phyloP scores from a whole-genome alignment of 495 filamentous ascomycete genomes.

The Penicillium cosmopolitanum region DNA sequence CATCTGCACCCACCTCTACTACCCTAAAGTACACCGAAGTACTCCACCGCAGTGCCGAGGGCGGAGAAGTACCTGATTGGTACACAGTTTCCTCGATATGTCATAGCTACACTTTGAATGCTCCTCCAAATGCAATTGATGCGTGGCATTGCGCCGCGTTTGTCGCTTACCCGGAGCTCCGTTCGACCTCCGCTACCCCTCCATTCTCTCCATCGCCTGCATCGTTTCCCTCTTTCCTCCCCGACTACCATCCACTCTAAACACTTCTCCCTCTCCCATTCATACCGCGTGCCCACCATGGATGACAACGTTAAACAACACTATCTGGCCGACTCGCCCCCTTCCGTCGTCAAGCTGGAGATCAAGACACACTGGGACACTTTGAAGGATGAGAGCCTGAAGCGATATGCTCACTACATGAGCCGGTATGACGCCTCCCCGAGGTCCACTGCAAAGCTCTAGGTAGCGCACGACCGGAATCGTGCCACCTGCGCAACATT shows the following conservation, averaged over 20 bases:
- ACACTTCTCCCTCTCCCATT: conserved; percentile 20
- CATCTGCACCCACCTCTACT: neutral
- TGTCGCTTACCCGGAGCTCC: conserved; percentile 38
- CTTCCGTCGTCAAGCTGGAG: conserved; percentile 79
- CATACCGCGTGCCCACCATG: conserved; percentile 33
- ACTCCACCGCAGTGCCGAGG: conserved; percentile 13
- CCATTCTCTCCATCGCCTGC: conserved; percentile 17
- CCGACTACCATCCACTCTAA: conserved; percentile 20
- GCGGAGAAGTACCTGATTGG: conserved; percentile 20
- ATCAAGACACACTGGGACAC: conserved; percentile 90
- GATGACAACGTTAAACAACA: conserved; percentile 55
- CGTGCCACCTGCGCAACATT: neutral
- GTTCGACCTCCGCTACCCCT: conserved; percentile 33
- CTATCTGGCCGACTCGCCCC: conserved; percentile 88
- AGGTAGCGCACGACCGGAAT: neutral
- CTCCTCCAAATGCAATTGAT: conserved; percentile 27
- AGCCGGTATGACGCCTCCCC: conserved; percentile 62
- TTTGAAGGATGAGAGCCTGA: conserved; percentile 69
- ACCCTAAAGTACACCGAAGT: conserved; percentile 10
- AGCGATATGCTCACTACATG: conserved; percentile 88
- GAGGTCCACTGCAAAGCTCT: neutral
- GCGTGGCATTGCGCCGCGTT: conserved; percentile 39
- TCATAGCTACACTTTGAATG: conserved; percentile 25
- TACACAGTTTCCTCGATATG: conserved; percentile 20
- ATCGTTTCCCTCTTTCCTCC: conserved; percentile 21